Percentiles rank a stretch among this genome's conserved stretches.
Evolutionary conservation across 108 stramenopile species (phyloP).

Genomic region (Nannochloropsis salina): DNA sequence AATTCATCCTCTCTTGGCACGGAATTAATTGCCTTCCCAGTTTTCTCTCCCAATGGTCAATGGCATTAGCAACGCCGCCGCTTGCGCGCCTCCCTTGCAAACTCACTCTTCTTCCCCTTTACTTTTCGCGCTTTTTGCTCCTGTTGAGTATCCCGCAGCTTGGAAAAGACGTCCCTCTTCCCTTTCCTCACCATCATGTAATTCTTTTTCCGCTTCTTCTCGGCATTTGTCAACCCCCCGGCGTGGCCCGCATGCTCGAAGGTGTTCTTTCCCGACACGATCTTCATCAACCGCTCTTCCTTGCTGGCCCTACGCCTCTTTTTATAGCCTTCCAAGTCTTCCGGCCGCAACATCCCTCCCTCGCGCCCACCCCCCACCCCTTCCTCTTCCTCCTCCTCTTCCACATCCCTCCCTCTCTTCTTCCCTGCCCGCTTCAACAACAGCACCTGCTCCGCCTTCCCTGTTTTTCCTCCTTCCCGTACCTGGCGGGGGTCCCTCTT

Average conservation of each 20-base stretch:
- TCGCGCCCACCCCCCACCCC: background rate
- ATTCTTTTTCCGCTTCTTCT: conserved; percentile 53
- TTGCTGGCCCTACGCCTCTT: conserved; percentile 21
- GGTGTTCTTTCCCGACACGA: conserved; percentile 37
- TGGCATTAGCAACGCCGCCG: background rate
- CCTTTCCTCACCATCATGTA: conserved; percentile 52
- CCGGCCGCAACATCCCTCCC: conserved; percentile 25
- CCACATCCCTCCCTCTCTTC: conserved; percentile 21
- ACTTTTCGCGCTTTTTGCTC: background rate
- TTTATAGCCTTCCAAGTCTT: conserved; percentile 36
- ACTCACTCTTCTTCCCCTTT: background rate
- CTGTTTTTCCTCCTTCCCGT: background rate
- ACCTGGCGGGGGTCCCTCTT: background rate
- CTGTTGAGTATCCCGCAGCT: background rate
- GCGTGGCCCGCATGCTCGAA: conserved; percentile 42
- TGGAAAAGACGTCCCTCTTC: background rate
- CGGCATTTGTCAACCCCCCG: conserved; percentile 45
- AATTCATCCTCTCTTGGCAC: too few relatives aligned
- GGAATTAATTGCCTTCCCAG: too few relatives aligned
- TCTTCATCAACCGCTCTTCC: conserved; percentile 34
- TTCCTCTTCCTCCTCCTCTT: conserved; percentile 42
- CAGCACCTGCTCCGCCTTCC: conserved; percentile 16
- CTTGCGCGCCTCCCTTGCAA: background rate
- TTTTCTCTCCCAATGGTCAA: too few relatives aligned
- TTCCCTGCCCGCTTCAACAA: background rate